phyloP scores from a whole-genome alignment of 1,284 basidiomycete genomes.

The Tilletia caries region DNA sequence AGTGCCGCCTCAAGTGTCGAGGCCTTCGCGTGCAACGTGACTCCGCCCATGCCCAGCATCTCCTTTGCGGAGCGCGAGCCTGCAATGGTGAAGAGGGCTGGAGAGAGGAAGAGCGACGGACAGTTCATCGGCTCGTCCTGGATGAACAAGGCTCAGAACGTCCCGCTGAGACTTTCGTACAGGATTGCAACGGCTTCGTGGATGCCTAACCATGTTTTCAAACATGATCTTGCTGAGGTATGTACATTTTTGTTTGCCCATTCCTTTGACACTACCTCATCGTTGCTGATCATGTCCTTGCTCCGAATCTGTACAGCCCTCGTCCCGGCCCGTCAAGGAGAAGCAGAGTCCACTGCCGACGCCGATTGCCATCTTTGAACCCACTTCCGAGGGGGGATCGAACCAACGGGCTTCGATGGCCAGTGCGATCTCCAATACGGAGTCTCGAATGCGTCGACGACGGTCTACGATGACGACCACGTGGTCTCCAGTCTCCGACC shows the following conservation, averaged over 20 bases:
- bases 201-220: background rate
- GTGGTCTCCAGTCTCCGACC: background rate
- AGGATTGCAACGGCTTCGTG: background rate
- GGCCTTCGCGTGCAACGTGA: constrained; percentile 14
- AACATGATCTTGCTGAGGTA: background rate
- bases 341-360: constrained; percentile 11
- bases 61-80: background rate
- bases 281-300: background rate
- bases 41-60: constrained; percentile 11
- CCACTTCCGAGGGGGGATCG: background rate
- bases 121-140: background rate
- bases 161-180: background rate
- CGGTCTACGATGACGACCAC: background rate
- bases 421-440: background rate
- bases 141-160: background rate
- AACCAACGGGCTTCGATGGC: background rate
- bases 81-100: background rate
- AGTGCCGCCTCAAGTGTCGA: background rate
- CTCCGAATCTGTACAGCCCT: background rate
- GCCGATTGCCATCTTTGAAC: background rate
- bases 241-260: background rate
- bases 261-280: background rate
- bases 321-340: background rate
- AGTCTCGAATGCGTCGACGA: background rate
- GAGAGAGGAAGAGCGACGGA: background rate